These are phyloP conservation scores for Coelastrella sp. DNA, from an alignment of 139 green algal genomes.

Conservation along the genomic window DNA sequence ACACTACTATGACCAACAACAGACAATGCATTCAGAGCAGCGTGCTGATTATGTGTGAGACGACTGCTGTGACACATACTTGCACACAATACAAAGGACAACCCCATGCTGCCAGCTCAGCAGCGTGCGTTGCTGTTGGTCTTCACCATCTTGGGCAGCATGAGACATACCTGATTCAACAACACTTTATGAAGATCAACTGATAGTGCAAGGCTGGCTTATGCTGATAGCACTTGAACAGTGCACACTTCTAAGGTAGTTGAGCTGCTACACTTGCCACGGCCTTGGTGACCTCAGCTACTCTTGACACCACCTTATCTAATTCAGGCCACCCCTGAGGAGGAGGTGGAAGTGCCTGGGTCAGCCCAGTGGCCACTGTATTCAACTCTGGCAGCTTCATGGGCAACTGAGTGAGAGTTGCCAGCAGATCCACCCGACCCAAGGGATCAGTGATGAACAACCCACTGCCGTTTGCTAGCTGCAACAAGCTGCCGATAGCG, in stretches of 20 bases:
- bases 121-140: no score
- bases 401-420: background rate
- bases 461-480: background rate
- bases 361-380: background rate
- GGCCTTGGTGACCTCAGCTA: background rate
- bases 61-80: no score
- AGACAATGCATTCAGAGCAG: no score
- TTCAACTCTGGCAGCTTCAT: background rate
- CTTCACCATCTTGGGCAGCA: no score
- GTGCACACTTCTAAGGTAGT: background rate
- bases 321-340: background rate
- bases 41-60: no score
- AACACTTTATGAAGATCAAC: no score
- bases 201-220: no score
- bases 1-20: no score
- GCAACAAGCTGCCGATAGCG: background rate
- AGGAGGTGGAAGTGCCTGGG: background rate
- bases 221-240: no score
- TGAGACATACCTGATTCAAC: no score
- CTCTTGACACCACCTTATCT: background rate
- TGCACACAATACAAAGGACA: no score
- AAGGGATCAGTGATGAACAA: background rate
- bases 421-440: background rate
- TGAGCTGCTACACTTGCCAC: background rate
- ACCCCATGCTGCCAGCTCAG: no score